Base-by-base conservation (phyloP, 2,329 filamentous ascomycete genomes). In the Ceratocystis lukuohia region DNA sequence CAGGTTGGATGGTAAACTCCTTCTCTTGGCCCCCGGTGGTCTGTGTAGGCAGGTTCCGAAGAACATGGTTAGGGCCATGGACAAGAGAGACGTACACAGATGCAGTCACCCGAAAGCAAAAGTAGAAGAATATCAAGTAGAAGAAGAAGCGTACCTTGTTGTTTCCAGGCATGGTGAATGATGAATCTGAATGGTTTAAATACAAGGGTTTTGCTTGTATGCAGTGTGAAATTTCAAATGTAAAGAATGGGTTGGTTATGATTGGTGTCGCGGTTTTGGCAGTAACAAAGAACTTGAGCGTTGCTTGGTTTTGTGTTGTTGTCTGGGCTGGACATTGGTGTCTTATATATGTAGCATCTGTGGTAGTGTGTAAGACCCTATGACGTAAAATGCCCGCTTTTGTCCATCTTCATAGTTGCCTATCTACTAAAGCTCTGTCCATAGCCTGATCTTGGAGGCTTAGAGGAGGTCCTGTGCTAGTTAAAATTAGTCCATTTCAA, bases 1-100 rank as follows among this genome's bases (percentile, higher is more conserved):
- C 76, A 72, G 77, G 78, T 71, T 78, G 77, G 69, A 77, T 77
- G 70, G 72, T 74, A 71, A 79, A 79, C 70, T 78, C 70, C 74
- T 79, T 77, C 73, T 79, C 77, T 69, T 72, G 73, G 37, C 45
- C 20, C 65, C 37, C 22, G 15, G 62, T 46, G 5, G n/a, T 68
- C 22, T 66, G 61, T 48, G 25, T 25, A 6, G 64, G 64, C 41
- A 59, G 28, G 17, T 63, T 20, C n/a, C 44, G 53, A 50, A 68
- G 48, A 7, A 62, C 37, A 37, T 56, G 46, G 64, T 68, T 68
- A 68, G 67, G 67, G 53, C 61, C 61, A 15, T 66, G 22, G 25
- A 68, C 61, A 17, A 66, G 22, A 33, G 67, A 65, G 5, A 53
- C 50, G 17, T 64, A 63, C n/a, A 68, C 50, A 10, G 64, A 45